phyloP scores from a whole-genome alignment of 306 rosid genomes.

The Begonia fuchsioides region DNA sequence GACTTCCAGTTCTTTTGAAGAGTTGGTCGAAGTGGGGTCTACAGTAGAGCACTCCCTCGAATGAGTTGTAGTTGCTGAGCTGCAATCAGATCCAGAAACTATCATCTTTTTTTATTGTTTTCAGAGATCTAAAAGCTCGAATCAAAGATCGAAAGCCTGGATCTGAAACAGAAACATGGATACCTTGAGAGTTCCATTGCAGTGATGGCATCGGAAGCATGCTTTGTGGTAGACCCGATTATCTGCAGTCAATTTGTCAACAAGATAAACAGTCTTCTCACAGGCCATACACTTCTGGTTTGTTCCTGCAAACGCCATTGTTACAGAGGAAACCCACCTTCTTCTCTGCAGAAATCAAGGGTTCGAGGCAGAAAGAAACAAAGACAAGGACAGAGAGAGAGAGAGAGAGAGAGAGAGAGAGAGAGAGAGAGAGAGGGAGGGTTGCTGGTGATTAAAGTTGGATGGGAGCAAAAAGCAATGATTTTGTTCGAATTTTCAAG shows the following conservation, averaged over 20 bases:
- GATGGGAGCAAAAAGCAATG: slow-evolving; percentile 27
- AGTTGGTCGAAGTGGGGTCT: slow-evolving; percentile 89
- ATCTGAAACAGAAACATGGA: too few species aligned
- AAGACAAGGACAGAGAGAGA: slow-evolving; percentile 17
- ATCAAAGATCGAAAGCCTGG: too few species aligned
- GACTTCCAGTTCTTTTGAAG: slow-evolving; percentile 97
- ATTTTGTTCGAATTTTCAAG: slow-evolving; percentile 39
- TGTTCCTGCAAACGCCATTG: slow-evolving; percentile 98
- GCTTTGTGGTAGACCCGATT: slow-evolving; percentile 88
- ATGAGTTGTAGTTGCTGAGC: slow-evolving; percentile 98
- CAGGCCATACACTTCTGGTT: slow-evolving; percentile 99
- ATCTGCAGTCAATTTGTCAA: slow-evolving; percentile 88
- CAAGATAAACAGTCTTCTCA: slow-evolving; percentile 90
- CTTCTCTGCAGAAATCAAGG: background rate
- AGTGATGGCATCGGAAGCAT: slow-evolving; percentile 96
- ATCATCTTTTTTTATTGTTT: too few species aligned
- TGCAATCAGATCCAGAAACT: slow-evolving; percentile 24
- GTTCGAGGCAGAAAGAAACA: background rate
- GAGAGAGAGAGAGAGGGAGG: slow-evolving; percentile 18
- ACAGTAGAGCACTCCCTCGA: slow-evolving; percentile 96
- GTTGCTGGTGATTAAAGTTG: slow-evolving; percentile 31
- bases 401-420: slow-evolving; percentile 13
- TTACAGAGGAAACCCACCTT: background rate
- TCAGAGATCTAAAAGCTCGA: too few species aligned
- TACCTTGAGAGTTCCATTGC: slow-evolving; percentile 99